These are phyloP conservation scores for Amanita inopinata DNA, from an alignment of 768 basidiomycete genomes.

Conservation along the genomic window DNA sequence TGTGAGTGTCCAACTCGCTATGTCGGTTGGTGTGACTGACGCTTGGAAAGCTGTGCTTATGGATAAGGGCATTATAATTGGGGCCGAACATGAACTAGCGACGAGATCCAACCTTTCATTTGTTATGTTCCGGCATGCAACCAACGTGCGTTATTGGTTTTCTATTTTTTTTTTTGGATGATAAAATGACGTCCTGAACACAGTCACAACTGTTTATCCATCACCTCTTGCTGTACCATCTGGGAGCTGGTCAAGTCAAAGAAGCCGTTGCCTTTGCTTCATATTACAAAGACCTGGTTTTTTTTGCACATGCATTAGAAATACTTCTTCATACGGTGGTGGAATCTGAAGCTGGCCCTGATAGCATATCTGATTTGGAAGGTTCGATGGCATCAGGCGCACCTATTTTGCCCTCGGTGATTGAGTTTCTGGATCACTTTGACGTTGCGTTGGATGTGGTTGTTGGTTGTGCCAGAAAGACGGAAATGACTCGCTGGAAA, in stretches of 20 bases:
- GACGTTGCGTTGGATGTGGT: conserved; percentile 87
- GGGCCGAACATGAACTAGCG: conserved; percentile 82
- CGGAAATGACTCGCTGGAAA: conserved; percentile 86
- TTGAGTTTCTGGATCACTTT: conserved; percentile 94
- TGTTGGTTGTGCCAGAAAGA: conserved; percentile 93
- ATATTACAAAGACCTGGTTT: conserved; percentile 82
- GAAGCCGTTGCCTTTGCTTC: conserved; percentile 83
- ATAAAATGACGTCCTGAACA: conserved; percentile 1
- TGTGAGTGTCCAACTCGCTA: conserved; percentile 43
- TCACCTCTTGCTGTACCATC: conserved; percentile 78
- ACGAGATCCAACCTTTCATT: conserved; percentile 72
- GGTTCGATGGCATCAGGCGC: conserved; percentile 20
- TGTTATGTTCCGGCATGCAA: conserved; percentile 85
- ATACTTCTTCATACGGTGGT: conserved; percentile 89
- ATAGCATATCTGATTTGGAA: conserved; percentile 21
- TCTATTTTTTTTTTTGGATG: neutral
- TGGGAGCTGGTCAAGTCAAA: conserved; percentile 49
- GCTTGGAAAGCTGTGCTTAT: conserved; percentile 76
- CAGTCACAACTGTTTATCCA: conserved; percentile 93
- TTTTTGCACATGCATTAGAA: conserved; percentile 90
- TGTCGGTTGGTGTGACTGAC: neutral
- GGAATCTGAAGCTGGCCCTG: conserved; percentile 60
- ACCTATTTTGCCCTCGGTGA: conserved; percentile 49
- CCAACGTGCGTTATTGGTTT: conserved; percentile 45
- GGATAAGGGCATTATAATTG: conserved; percentile 98